A percentile compares a stretch with the other conserved stretches of the same genome.
Evolutionary conservation across 768 basidiomycete genomes (phyloP).

Genomic region (Hygrocybe punicea): DNA sequence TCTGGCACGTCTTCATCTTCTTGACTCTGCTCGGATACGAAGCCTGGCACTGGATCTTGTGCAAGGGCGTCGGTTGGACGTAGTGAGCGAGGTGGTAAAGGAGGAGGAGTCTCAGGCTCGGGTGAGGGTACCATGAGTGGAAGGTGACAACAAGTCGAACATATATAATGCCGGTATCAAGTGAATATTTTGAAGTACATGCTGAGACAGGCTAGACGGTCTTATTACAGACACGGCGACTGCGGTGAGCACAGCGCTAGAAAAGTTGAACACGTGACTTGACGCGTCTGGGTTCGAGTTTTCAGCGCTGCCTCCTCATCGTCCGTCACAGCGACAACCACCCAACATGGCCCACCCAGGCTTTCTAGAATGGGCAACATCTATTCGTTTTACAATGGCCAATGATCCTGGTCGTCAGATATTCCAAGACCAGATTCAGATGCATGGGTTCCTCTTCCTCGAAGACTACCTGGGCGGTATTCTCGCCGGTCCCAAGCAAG

Average conservation of each 20-base stretch:
- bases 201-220: too few relatives aligned
- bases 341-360: conserved; percentile 45
- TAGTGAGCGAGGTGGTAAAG: too few relatives aligned
- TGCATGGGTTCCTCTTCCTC: conserved; percentile 74
- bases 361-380: conserved; percentile 67
- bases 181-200: too few relatives aligned
- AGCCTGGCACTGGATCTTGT: background rate
- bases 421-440: conserved; percentile 71
- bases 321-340: background rate
- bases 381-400: conserved; percentile 64
- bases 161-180: too few relatives aligned
- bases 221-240: too few relatives aligned
- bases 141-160: too few relatives aligned
- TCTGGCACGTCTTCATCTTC: background rate
- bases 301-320: background rate
- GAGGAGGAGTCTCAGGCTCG: too few relatives aligned
- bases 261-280: conserved; percentile 1
- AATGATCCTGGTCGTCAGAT: conserved; percentile 68
- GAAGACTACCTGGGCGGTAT: conserved; percentile 77
- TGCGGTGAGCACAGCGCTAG: too few relatives aligned
- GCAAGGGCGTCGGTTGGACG: too few relatives aligned
- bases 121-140: too few relatives aligned
- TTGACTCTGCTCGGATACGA: background rate
- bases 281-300: conserved; percentile 2
- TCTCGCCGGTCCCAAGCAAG: conserved; percentile 60